Conservation (phyloP, 1,284 basidiomycete genomes). For the Malassezia sympodialis region DNA sequence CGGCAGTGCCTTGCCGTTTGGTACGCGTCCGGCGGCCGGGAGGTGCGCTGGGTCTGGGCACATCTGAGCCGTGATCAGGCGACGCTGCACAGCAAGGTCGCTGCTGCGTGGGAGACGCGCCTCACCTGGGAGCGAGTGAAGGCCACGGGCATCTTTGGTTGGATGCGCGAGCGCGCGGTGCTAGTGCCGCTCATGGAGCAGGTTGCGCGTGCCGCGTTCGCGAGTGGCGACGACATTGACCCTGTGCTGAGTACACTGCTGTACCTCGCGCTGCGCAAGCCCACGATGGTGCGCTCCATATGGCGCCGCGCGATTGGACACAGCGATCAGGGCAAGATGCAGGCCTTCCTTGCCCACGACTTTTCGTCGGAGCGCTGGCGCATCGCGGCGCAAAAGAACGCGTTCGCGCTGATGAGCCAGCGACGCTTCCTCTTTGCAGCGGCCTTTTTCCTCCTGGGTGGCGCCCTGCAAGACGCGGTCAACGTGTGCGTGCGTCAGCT, state of each 20-base stretch:
- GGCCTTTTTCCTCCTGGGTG: conserved; percentile 89
- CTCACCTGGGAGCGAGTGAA: background rate
- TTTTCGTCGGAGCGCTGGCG: conserved; percentile 77
- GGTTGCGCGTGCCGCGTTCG: conserved; percentile 86
- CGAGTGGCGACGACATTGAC: conserved; percentile 59
- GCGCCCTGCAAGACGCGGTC: conserved; percentile 77
- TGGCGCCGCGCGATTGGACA: conserved; percentile 95
- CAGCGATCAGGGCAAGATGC: conserved; percentile 76
- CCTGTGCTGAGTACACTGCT: conserved; percentile 79
- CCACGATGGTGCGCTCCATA: conserved; percentile 78
- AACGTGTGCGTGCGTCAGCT: conserved; percentile 81
- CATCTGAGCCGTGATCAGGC: background rate
- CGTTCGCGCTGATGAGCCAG: conserved; percentile 71
- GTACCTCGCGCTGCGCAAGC: conserved; percentile 88
- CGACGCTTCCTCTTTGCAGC: conserved; percentile 59
- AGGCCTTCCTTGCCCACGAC: conserved; percentile 85
- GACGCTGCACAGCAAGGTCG: conserved; percentile 1
- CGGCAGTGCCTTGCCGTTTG: conserved; percentile 1
- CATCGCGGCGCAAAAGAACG: conserved; percentile 90
- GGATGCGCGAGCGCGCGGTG: background rate
- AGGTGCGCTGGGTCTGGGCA: conserved; percentile 5
- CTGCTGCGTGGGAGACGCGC: background rate
- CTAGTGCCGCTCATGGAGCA: conserved; percentile 53
- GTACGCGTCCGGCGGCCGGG: background rate
- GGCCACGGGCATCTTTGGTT: conserved; percentile 8